phyloP scores from a whole-genome alignment of 2,329 filamentous ascomycete species.

The Colletotrichum tropicicola region DNA sequence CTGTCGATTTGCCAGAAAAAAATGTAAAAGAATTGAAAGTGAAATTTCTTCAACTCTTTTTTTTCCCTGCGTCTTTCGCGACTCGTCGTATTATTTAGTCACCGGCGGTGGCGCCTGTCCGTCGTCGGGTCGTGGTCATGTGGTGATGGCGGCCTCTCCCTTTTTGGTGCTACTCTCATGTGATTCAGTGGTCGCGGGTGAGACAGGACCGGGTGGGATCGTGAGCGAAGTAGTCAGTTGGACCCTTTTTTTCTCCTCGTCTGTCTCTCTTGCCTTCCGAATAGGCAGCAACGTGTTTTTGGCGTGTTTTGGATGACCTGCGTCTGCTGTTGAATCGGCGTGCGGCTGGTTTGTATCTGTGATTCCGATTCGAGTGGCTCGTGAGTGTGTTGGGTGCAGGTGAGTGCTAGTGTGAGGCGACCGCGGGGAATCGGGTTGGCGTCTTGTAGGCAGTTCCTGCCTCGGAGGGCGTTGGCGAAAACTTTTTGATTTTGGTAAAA shows the following conservation, averaged over 20 bases:
- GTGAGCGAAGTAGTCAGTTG: not conserved
- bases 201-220: not conserved
- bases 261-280: not conserved
- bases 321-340: constrained; percentile 3
- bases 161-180: not conserved
- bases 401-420: not conserved
- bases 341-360: not conserved
- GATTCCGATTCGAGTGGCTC: not conserved
- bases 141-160: constrained; percentile 14
- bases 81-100: not conserved
- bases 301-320: not conserved
- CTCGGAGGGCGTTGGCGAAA: not conserved
- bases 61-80: not conserved
- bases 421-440: not conserved
- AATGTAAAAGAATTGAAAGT: not conserved
- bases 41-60: not conserved
- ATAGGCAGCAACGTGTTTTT: not conserved
- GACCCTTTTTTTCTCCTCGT: not conserved
- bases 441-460: not conserved
- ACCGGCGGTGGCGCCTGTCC: not conserved
- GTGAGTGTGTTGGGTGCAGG: not conserved
- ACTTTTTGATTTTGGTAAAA: not conserved
- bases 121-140: not conserved
- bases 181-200: constrained; percentile 9
- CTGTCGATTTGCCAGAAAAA: not conserved